A percentile compares a stretch with the other conserved stretches of the same genome.
Conservation (phyloP, 1,139 yeast species). For the Saccharomycopsis phalli region DNA sequence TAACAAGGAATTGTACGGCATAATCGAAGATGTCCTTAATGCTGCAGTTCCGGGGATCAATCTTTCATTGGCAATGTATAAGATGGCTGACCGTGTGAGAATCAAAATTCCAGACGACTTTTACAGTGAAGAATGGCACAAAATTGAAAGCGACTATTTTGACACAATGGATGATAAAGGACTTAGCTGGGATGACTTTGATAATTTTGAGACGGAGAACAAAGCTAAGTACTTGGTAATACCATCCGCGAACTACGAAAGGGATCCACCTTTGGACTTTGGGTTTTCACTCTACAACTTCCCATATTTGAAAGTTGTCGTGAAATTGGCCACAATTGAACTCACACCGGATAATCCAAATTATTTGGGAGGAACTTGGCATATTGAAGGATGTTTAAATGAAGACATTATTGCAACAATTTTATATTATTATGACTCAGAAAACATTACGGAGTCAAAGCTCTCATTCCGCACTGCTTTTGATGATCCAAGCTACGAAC, state of each 20-base stretch:
- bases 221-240: neutral
- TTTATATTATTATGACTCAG: conserved; percentile 36
- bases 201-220: too few relatives aligned
- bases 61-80: conserved; percentile 26
- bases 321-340: conserved; percentile 30
- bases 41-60: conserved; percentile 30
- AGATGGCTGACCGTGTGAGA: conserved; percentile 21
- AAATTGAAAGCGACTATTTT: neutral
- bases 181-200: conserved; percentile 1
- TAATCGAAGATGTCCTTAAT: conserved; percentile 30
- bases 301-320: conserved; percentile 10
- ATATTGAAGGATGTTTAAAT: conserved; percentile 36
- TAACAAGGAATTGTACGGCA: conserved; percentile 26
- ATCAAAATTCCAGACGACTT: neutral
- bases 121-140: conserved; percentile 4
- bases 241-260: neutral
- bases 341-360: conserved; percentile 35
- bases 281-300: neutral
- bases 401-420: conserved; percentile 39
- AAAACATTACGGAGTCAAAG: conserved; percentile 33
- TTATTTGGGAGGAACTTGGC: conserved; percentile 39
- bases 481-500: conserved; percentile 33
- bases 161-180: neutral
- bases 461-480: conserved; percentile 30
- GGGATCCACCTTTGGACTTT: conserved; percentile 6